Conservation (phyloP, 495 filamentous ascomycete species). For the Penicillium cinerascens region DNA sequence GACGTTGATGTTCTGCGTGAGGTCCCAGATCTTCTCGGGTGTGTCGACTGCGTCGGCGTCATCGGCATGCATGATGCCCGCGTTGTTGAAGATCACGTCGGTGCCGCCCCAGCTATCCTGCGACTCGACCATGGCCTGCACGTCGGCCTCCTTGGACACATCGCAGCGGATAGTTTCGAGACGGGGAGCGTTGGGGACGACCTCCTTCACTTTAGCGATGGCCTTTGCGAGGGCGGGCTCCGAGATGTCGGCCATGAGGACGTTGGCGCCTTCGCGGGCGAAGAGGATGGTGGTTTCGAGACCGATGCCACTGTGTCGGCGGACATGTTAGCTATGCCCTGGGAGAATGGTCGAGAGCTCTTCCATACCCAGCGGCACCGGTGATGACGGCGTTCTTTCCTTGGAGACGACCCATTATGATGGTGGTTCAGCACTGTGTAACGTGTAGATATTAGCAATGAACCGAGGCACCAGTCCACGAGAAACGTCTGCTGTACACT, state of each 20-base stretch:
- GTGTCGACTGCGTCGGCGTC: slow-evolving; percentile 85
- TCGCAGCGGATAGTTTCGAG: slow-evolving; percentile 62
- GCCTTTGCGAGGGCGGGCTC: slow-evolving; percentile 67
- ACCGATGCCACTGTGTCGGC: slow-evolving; percentile 72
- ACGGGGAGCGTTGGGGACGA: slow-evolving; percentile 56
- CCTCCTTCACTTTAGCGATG: slow-evolving; percentile 61
- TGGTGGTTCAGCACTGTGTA: slow-evolving; percentile 1
- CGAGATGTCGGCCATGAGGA: slow-evolving; percentile 85
- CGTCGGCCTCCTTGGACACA: slow-evolving; percentile 68
- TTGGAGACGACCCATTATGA: slow-evolving; percentile 57
- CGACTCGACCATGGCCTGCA: slow-evolving; percentile 65
- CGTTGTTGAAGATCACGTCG: slow-evolving; percentile 98
- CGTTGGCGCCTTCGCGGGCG: slow-evolving; percentile 80
- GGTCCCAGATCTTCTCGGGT: slow-evolving; percentile 89
- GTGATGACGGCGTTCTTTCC: slow-evolving; percentile 95
- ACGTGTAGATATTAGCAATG: slow-evolving; percentile 5
- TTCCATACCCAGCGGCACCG: slow-evolving; percentile 79
- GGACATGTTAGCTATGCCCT: not conserved
- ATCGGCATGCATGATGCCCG: slow-evolving; percentile 91
- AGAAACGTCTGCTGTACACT: not conserved
- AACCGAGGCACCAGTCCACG: not conserved
- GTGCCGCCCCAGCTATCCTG: slow-evolving; percentile 86
- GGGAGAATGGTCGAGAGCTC: not conserved
- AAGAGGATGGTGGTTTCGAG: slow-evolving; percentile 94
- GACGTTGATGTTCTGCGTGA: slow-evolving; percentile 92